These are phyloP conservation scores for Solanum hybrid DNA, from an alignment of 305 asterid species.

Conservation along the genomic window DNA sequence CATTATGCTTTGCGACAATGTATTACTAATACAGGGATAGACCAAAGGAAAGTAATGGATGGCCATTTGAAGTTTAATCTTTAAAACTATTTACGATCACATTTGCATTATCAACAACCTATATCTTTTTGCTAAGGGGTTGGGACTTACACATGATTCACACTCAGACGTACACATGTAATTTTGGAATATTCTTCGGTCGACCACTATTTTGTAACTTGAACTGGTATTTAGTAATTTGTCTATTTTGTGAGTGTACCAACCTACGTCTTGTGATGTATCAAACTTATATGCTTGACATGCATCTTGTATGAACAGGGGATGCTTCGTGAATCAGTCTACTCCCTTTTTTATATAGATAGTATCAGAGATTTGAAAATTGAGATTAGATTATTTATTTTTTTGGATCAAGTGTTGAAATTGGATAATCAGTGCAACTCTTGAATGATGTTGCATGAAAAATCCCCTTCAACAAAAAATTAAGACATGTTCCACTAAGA, in stretches of 20 bases:
- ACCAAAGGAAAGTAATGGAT: neutral
- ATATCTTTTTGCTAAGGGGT: neutral
- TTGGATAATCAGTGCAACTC: neutral
- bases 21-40: neutral
- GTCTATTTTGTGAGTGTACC: neutral
- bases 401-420: neutral
- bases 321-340: neutral
- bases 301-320: neutral
- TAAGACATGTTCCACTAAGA: neutral
- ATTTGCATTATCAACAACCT: neutral
- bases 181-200: neutral
- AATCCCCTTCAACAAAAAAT: neutral
- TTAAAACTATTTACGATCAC: neutral
- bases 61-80: neutral
- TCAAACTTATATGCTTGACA: neutral
- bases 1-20: neutral
- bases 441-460: neutral
- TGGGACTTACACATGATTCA: neutral
- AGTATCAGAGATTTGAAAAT: neutral
- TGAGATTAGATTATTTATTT: neutral
- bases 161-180: neutral
- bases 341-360: neutral
- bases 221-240: neutral
- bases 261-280: neutral
- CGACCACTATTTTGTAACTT: neutral